phyloP scores from a whole-genome alignment of 805 yeast genomes.

The Yamadazyma paraphyllophila region DNA sequence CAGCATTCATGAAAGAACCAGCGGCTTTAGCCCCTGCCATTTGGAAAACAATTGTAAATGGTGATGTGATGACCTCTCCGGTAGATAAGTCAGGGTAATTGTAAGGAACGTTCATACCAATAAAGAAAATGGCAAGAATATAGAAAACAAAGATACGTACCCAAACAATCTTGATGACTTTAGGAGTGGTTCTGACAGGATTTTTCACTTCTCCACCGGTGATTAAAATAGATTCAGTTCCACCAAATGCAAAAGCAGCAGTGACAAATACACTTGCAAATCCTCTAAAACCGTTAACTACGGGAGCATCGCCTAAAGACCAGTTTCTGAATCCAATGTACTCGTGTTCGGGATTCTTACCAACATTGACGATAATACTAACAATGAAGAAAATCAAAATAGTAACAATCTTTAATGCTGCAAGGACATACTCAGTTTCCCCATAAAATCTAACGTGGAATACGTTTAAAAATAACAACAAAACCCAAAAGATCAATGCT shows the following conservation, averaged over 20 bases:
- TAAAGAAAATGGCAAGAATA: conserved; percentile 37
- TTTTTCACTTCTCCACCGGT: conserved; percentile 35
- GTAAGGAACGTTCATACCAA: conserved; percentile 43
- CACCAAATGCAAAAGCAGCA: conserved; percentile 53
- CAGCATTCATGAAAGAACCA: conserved; percentile 50
- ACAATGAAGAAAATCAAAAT: conserved; percentile 55
- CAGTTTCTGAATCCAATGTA: conserved; percentile 45
- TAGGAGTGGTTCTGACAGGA: conserved; percentile 30
- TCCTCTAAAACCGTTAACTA: conserved; percentile 51
- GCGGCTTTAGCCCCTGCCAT: conserved; percentile 42
- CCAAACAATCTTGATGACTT: conserved; percentile 30
- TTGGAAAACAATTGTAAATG: conserved; percentile 43
- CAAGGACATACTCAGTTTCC: conserved; percentile 40
- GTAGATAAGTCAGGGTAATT: conserved; percentile 32
- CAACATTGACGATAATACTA: conserved; percentile 55
- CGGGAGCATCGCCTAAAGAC: conserved; percentile 51
- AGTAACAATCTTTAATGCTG: conserved; percentile 46
- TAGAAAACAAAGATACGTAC: conserved; percentile 34
- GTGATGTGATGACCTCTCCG: conserved; percentile 32
- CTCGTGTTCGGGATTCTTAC: conserved; percentile 48
- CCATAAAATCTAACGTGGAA: conserved; percentile 41
- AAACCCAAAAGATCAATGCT: conserved; percentile 53
- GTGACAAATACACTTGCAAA: conserved; percentile 50
- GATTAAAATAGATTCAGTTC: conserved; percentile 40
- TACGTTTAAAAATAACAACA: conserved; percentile 42